Evolutionary conservation across 2,329 filamentous ascomycete species (phyloP).

Genomic region (Zopfia rhizophila): DNA sequence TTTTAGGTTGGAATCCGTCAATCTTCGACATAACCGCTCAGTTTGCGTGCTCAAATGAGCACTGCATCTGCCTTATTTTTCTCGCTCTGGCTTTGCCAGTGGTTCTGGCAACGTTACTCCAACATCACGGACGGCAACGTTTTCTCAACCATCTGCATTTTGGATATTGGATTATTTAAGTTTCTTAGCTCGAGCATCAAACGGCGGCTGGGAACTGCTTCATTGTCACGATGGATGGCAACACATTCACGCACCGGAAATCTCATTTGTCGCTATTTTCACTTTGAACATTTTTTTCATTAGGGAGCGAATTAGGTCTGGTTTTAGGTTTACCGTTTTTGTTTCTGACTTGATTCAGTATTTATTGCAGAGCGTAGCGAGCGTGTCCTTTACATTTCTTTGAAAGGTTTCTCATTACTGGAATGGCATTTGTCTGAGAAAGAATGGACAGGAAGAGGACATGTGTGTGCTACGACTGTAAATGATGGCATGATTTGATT

Average conservation of each 20-base stretch:
- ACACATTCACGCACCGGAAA: constrained; percentile 24
- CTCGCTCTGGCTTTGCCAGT: constrained; percentile 33
- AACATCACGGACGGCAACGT: constrained; percentile 46
- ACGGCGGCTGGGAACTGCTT: constrained; percentile 40
- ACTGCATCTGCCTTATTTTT: constrained; percentile 27
- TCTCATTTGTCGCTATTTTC: constrained; percentile 30
- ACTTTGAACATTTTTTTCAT: constrained; percentile 29
- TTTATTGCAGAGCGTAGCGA: constrained; percentile 32
- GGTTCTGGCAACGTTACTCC: constrained; percentile 7
- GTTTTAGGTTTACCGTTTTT: constrained; percentile 43
- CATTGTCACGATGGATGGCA: constrained; percentile 26
- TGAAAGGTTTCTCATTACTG: constrained; percentile 15
- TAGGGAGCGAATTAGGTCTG: constrained; percentile 50
- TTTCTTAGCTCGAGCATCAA: constrained; percentile 40
- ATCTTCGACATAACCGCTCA: constrained; percentile 24
- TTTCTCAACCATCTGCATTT: constrained; percentile 22
- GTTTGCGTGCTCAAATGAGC: constrained; percentile 29
- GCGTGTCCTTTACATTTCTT: constrained; percentile 19
- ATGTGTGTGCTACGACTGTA: constrained; percentile 24
- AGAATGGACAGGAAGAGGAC: constrained; percentile 5
- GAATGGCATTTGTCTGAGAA: constrained; percentile 1
- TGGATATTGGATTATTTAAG: constrained; percentile 2
- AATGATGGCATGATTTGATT: constrained; percentile 23
- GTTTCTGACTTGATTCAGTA: constrained; percentile 29
- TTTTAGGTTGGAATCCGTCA: constrained; percentile 42